Evolutionary conservation across 116 monocot genomes (phyloP), one percentile per base, ranked within the genome.

Genomic region (Zostera marina): DNA sequence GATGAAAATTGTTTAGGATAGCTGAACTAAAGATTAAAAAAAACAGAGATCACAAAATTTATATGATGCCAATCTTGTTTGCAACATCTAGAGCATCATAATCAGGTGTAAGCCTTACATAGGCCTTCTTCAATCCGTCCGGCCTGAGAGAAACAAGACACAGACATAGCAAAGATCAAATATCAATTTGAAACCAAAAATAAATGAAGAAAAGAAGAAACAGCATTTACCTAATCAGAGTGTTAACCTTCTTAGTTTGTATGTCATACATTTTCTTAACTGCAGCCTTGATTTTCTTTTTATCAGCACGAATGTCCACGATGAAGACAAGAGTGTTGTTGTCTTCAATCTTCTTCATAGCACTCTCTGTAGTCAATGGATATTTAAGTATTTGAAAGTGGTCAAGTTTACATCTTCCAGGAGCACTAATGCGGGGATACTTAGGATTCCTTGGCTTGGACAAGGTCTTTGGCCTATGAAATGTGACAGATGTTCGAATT

Each of bases 251-350:
- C 75, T 75, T 79, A 15, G 79, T 51, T 13, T 79, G 75, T 25
- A 75, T 75, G 44, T 74, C 79, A 52, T 79, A 75, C 79, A 79
- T 79, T 47, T 79, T 79, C 79, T 79, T 79, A 2, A 79, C 79
- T 5, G 79, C 79, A 0, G 40, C 63, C 51, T 79, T 79, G 39
- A 79, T 74, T 67, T 79, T 79, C 60, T 70, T 79, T 63, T 79
- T 78, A 25, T 78, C 78, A 5, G 78, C 78, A 15, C 73, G 70
- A 41, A 74, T 60, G 47, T 79, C 73, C 25, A 79, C 73, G 60
- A 79, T 79, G 70, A 79, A 79, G 22, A 79, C 79, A 10, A 79
- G 70, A 0, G 74, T 79, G 24, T 79, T 74, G 67, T 79, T 74
- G 32, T 79, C 79, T 25, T 79, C 79, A n/a, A 79, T 79, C 32